phyloP scores from a whole-genome alignment of 2,329 filamentous ascomycete genomes.

The Nemania sp. region DNA sequence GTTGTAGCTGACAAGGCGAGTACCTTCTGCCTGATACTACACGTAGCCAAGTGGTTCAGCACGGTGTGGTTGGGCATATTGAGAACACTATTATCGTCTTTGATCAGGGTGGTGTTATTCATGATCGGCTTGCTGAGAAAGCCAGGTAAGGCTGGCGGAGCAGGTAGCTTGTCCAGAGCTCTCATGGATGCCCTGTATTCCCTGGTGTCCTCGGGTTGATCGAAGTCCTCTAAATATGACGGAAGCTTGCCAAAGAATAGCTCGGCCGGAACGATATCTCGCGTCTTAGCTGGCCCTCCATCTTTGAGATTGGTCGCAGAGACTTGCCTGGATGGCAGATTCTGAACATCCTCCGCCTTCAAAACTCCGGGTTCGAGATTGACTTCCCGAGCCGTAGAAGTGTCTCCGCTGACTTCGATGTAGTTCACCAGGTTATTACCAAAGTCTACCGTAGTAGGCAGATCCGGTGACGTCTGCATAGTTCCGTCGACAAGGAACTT shows the following conservation, averaged over 20 bases:
- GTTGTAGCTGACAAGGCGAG: slow-evolving; percentile 95
- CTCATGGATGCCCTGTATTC: slow-evolving; percentile 74
- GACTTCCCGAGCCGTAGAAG: slow-evolving; percentile 35
- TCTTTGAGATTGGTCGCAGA: slow-evolving; percentile 44
- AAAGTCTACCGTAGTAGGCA: slow-evolving; percentile 96
- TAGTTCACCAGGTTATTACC: slow-evolving; percentile 99
- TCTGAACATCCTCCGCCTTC: slow-evolving; percentile 36
- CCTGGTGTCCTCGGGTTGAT: slow-evolving; percentile 78
- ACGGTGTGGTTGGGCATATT: slow-evolving; percentile 98
- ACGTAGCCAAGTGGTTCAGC: slow-evolving; percentile 93
- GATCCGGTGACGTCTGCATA: slow-evolving; percentile 83
- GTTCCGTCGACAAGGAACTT: slow-evolving; percentile 94
- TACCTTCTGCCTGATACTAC: slow-evolving; percentile 96
- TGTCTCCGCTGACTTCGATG: slow-evolving; percentile 79
- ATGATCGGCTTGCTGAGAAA: slow-evolving; percentile 94
- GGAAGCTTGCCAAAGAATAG: slow-evolving; percentile 77
- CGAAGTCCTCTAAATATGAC: slow-evolving; percentile 83
- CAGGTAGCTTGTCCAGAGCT: slow-evolving; percentile 78
- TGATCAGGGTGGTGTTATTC: slow-evolving; percentile 88
- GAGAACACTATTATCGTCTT: slow-evolving; percentile 96
- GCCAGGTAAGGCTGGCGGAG: slow-evolving; percentile 82
- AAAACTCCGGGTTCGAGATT: slow-evolving; percentile 39
- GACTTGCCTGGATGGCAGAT: slow-evolving; percentile 41
- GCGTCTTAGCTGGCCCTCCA: slow-evolving; percentile 52
- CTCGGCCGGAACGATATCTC: slow-evolving; percentile 58